A percentile compares a stretch with the other conserved stretches of the same genome.
These are phyloP conservation scores for Gamsiella multidivaricata DNA, from an alignment of 192 early-diverging fungal species.

Conservation along the genomic window DNA sequence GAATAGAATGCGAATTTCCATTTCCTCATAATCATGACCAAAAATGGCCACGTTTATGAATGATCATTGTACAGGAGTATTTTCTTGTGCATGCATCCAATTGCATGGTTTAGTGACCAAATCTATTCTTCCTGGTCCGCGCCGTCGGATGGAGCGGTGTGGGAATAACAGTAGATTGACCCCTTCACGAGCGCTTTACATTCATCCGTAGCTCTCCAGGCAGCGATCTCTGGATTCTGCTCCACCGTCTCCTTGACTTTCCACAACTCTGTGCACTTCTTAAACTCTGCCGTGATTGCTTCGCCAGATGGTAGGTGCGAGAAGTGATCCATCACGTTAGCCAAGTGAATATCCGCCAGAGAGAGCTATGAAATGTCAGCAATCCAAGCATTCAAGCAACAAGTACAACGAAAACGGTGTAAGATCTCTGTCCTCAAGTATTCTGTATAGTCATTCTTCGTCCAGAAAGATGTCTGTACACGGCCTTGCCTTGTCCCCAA, in stretches of 20 bases:
- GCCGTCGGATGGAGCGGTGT: not conserved
- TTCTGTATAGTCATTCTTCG: too few relatives aligned
- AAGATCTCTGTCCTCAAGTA: too few relatives aligned
- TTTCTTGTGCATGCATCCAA: too few relatives aligned
- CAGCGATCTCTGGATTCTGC: constrained; percentile 18
- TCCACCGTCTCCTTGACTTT: constrained; percentile 33
- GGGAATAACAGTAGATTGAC: constrained; percentile 5
- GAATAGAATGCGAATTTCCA: too few relatives aligned
- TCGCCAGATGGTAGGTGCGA: constrained; percentile 21
- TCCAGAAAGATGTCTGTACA: too few relatives aligned
- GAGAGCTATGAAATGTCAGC: constrained; percentile 24
- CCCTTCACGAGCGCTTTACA: not conserved
- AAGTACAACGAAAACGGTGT: too few relatives aligned
- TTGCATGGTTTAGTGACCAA: too few relatives aligned
- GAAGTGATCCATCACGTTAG: constrained; percentile 33
- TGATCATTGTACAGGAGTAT: too few relatives aligned
- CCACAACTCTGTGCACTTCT: constrained; percentile 10
- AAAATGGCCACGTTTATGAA: too few relatives aligned
- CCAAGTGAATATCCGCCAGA: constrained; percentile 32
- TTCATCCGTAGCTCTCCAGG: constrained; percentile 30
- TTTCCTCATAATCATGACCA: too few relatives aligned
- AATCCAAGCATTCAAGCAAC: too few relatives aligned
- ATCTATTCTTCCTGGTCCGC: not conserved
- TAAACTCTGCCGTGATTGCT: constrained; percentile 7
- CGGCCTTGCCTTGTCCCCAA: constrained; percentile 29